Conservation (phyloP, 257 asterid genomes). For the Nicotiana otophora region DNA sequence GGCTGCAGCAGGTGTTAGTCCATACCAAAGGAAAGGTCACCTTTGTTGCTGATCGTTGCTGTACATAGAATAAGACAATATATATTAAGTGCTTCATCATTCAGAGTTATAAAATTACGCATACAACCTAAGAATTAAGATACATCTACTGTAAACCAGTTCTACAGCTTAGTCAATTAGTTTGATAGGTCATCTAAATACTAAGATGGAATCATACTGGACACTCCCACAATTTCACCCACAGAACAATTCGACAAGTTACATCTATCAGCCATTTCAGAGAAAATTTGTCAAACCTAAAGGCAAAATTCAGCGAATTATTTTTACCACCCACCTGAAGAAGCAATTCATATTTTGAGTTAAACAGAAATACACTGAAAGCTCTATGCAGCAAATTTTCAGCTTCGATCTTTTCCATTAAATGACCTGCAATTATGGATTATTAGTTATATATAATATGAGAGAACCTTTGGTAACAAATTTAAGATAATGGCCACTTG, state of each 20-base stretch:
- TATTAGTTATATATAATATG: not conserved
- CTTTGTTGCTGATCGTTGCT: constrained; percentile 97
- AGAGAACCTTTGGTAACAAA: not conserved
- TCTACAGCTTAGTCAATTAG: not conserved
- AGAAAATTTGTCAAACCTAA: not conserved
- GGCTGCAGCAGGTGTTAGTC: constrained; percentile 99
- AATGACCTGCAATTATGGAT: constrained; percentile 59
- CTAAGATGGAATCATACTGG: not conserved
- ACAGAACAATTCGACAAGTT: not conserved
- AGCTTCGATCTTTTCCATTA: constrained; percentile 85
- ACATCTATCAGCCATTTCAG: not conserved
- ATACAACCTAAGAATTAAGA: not conserved
- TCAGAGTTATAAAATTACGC: not conserved
- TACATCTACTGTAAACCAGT: not conserved
- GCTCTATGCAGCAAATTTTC: constrained; percentile 83
- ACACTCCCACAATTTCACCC: not conserved
- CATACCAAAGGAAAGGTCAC: constrained; percentile 94
- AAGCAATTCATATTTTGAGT: constrained; percentile 79
- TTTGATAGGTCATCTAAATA: not conserved
- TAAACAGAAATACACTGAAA: constrained; percentile 89
- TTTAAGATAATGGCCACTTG: not conserved
- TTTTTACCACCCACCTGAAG: constrained; percentile 57
- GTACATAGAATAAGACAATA: constrained; percentile 13
- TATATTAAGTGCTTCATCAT: not conserved
- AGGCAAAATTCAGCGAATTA: not conserved